These are phyloP conservation scores for Tetrapisispora namnaoensis DNA, from an alignment of 805 yeast genomes.

Conservation along the genomic window DNA sequence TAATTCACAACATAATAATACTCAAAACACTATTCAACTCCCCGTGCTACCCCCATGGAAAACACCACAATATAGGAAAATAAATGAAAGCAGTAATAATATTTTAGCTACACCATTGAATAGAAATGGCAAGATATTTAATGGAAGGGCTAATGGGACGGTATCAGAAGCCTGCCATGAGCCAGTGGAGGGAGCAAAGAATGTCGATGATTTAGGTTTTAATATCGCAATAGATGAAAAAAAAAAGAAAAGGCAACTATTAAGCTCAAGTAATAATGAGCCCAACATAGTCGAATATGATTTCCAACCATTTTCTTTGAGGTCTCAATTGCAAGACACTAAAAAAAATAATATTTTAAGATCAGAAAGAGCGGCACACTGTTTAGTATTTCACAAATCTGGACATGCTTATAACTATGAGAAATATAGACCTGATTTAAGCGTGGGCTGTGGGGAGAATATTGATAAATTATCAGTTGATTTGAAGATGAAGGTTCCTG, in stretches of 20 bases:
- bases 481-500: background rate
- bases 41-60: constrained; percentile 26
- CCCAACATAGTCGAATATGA: constrained; percentile 3
- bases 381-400: constrained; percentile 20
- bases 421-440: constrained; percentile 21
- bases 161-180: background rate
- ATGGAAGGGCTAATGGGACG: too few relatives aligned
- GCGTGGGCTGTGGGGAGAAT: constrained; percentile 16
- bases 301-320: constrained; percentile 17
- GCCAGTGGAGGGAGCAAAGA: too few relatives aligned
- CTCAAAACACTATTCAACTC: constrained; percentile 10
- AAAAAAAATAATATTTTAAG: constrained; percentile 12
- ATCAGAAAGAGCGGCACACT: constrained; percentile 25
- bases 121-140: constrained; percentile 6
- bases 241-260: too few relatives aligned
- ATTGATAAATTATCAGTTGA: background rate
- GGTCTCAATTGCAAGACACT: constrained; percentile 16
- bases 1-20: background rate
- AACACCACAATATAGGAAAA: constrained; percentile 10
- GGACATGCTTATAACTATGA: constrained; percentile 7
- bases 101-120: constrained; percentile 17
- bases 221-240: background rate
- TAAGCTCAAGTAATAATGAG: background rate
- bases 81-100: constrained; percentile 4
- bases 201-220: too few relatives aligned